Conservation (phyloP, 2,329 filamentous ascomycete genomes). For the Alternaria ethzedia region DNA sequence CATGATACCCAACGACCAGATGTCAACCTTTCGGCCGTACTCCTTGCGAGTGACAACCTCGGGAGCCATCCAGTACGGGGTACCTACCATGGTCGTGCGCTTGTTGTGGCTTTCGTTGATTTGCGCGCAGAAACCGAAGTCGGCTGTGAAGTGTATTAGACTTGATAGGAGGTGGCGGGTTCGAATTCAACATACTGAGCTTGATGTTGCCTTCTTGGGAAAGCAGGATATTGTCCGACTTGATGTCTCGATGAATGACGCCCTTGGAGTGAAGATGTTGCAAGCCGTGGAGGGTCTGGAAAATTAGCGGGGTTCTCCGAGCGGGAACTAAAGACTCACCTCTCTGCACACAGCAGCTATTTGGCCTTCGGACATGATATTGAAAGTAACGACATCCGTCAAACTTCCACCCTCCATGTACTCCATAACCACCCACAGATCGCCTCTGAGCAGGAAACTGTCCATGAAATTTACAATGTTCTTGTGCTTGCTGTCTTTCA, state of each 20-base stretch:
- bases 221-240: slow-evolving; percentile 96
- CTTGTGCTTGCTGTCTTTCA: slow-evolving; percentile 98
- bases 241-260: slow-evolving; percentile 98
- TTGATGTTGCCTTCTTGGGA: slow-evolving; percentile 97
- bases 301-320: slow-evolving; percentile 12
- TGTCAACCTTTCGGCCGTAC: slow-evolving; percentile 97
- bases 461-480: slow-evolving; percentile 99
- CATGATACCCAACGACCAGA: slow-evolving; percentile 99
- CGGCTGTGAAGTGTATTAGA: slow-evolving; percentile 63
- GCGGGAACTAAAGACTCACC: slow-evolving; percentile 49
- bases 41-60: slow-evolving; percentile 97
- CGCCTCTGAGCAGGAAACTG: slow-evolving; percentile 86
- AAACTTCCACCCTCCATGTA: slow-evolving; percentile 99
- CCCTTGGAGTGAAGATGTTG: slow-evolving; percentile 97
- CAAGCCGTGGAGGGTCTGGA: slow-evolving; percentile 79
- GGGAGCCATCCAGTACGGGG: slow-evolving; percentile 99
- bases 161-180: not conserved
- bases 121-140: slow-evolving; percentile 98
- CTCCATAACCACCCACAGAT: slow-evolving; percentile 99
- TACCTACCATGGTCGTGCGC: slow-evolving; percentile 98
- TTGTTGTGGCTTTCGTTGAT: slow-evolving; percentile 98
- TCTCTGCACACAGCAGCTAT: slow-evolving; percentile 96
- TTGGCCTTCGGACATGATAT: slow-evolving; percentile 98
- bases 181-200: slow-evolving; percentile 70
- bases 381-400: slow-evolving; percentile 98